These are phyloP conservation scores for Oxyria digyna DNA, from an alignment of 148 eudicot species.

Conservation along the genomic window DNA sequence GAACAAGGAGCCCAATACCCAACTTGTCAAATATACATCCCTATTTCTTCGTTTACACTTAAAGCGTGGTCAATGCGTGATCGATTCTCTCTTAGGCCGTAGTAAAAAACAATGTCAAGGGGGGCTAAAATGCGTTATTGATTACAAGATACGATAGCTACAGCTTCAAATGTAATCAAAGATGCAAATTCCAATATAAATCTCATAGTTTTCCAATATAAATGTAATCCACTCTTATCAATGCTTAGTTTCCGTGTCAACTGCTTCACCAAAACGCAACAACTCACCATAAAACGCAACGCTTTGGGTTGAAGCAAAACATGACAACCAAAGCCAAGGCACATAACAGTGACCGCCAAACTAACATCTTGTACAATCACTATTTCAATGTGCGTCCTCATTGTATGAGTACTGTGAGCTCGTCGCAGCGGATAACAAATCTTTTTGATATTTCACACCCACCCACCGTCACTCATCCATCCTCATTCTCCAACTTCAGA, in stretches of 20 bases:
- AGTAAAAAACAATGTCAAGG: not conserved
- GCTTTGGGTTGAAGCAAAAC: not conserved
- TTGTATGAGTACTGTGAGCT: not conserved
- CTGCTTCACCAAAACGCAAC: constrained; percentile 7
- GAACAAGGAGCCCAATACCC: not conserved
- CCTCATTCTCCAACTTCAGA: not conserved
- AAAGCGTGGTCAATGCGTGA: not conserved
- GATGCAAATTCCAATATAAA: not conserved
- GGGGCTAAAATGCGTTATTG: not conserved
- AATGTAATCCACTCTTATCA: not conserved
- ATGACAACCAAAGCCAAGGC: not conserved
- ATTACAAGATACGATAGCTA: not conserved
- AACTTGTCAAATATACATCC: not conserved
- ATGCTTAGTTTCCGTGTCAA: constrained; percentile 3
- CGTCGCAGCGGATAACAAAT: not conserved
- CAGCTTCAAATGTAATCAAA: not conserved
- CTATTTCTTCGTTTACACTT: not conserved
- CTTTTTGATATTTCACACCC: not conserved
- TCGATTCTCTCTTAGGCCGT: not conserved
- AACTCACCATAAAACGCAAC: not conserved
- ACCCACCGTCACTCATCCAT: not conserved
- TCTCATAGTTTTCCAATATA: not conserved
- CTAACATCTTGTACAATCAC: not conserved
- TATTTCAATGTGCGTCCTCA: not conserved
- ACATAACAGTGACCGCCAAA: not conserved